A percentile compares a stretch with the other conserved stretches of the same genome.
These are phyloP conservation scores for Incumbomyces delicatus DNA, from an alignment of 2,329 filamentous ascomycete genomes.

Conservation along the genomic window DNA sequence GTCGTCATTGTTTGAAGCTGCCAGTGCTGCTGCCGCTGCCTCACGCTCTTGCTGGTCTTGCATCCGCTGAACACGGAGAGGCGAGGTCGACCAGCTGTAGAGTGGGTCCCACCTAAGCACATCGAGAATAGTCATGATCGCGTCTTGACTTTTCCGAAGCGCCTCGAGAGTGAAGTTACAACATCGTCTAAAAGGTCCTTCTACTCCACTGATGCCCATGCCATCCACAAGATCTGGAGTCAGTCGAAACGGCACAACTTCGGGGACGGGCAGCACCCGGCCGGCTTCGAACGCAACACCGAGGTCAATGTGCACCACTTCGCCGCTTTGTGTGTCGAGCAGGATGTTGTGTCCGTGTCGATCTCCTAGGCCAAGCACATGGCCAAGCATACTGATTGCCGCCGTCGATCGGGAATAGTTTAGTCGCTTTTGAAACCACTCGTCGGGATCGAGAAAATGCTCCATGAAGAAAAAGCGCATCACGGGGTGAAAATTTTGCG, in stretches of 20 bases:
- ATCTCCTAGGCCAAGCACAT: conserved; percentile 86
- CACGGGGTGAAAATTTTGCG: conserved; percentile 77
- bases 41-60: conserved; percentile 45
- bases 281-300: conserved; percentile 96
- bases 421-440: conserved; percentile 83
- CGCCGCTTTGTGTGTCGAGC: conserved; percentile 77
- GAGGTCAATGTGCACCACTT: conserved; percentile 93
- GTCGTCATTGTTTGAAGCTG: conserved; percentile 21
- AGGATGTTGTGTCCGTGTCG: conserved; percentile 95
- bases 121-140: conserved; percentile 97
- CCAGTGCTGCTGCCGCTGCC: conserved; percentile 25
- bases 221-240: conserved; percentile 93
- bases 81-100: conserved; percentile 87
- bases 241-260: conserved; percentile 88
- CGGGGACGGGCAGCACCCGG: conserved; percentile 85
- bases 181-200: conserved; percentile 93
- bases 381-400: conserved; percentile 87
- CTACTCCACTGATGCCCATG: conserved; percentile 90
- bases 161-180: conserved; percentile 97
- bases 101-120: conserved; percentile 96
- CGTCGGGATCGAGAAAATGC: conserved; percentile 82
- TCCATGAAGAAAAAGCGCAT: conserved; percentile 98
- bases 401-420: conserved; percentile 91
- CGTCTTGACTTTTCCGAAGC: conserved; percentile 86
- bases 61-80: conserved; percentile 55